These are phyloP conservation scores for Cinnamomum chago DNA, from an alignment of 164 flowering plant genomes.

Conservation along the genomic window DNA sequence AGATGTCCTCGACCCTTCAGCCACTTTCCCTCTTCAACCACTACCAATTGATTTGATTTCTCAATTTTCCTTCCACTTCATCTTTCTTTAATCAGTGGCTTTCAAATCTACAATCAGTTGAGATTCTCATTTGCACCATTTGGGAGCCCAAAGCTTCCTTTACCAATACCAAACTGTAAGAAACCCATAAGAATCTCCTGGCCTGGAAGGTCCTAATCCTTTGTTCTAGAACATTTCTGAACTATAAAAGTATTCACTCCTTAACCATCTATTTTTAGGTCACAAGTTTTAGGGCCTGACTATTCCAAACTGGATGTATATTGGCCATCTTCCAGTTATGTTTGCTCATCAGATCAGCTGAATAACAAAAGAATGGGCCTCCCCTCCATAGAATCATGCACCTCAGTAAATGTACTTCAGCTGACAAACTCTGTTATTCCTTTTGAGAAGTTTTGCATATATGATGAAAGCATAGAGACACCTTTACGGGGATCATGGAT, in stretches of 20 bases:
- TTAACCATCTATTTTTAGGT: background rate
- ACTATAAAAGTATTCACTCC: background rate
- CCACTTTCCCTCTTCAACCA: no score
- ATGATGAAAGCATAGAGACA: background rate
- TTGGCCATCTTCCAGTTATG: background rate
- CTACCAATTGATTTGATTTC: no score
- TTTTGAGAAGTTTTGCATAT: background rate
- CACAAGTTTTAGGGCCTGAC: no score
- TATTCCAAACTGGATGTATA: background rate
- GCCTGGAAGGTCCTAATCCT: background rate
- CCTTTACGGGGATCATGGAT: background rate
- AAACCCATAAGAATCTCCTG: no score
- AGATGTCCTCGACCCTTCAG: no score
- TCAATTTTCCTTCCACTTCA: background rate
- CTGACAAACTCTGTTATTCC: background rate
- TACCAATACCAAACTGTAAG: no score
- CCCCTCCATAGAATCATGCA: background rate
- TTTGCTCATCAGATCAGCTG: background rate
- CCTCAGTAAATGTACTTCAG: background rate
- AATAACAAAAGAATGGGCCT: background rate
- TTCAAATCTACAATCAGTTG: background rate
- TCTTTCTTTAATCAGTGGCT: background rate
- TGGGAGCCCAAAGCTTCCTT: no score
- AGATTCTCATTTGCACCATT: no score
- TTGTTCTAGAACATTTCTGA: background rate